Evolutionary conservation across 2,329 filamentous ascomycete genomes (phyloP).

Genomic region (Elsinoe australis): DNA sequence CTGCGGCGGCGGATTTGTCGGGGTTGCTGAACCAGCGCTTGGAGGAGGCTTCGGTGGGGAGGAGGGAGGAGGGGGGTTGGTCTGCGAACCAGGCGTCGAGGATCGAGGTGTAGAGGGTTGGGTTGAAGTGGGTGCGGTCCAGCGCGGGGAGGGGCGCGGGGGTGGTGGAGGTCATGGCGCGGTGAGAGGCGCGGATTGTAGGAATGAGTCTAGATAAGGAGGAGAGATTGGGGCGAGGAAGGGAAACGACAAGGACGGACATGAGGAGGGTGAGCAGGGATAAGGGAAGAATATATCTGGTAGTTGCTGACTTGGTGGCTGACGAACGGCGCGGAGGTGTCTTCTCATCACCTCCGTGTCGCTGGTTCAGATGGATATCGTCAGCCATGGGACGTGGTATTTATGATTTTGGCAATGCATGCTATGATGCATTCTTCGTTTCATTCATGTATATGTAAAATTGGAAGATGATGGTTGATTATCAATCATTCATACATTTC

Average conservation of each 20-base stretch:
- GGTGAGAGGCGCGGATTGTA: neutral
- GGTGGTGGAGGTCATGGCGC: neutral
- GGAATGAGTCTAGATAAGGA: neutral
- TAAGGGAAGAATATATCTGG: too few species aligned
- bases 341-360: too few species aligned
- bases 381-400: too few species aligned
- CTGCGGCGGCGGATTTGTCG: conserved; percentile 28
- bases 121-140: conserved; percentile 36
- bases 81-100: conserved; percentile 35
- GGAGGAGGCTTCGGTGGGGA: conserved; percentile 23
- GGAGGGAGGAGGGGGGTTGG: conserved; percentile 26
- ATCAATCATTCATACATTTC: too few species aligned
- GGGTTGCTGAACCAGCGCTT: conserved; percentile 34
- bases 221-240: neutral
- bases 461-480: too few species aligned
- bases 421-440: too few species aligned
- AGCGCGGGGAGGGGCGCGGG: conserved; percentile 26
- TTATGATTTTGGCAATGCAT: too few species aligned
- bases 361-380: too few species aligned
- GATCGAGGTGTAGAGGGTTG: conserved; percentile 32
- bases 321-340: too few species aligned
- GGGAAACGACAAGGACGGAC: neutral
- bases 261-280: too few species aligned
- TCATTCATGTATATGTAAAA: too few species aligned
- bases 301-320: too few species aligned